Percentiles rank a stretch among this genome's conserved stretches.
phyloP scores from a whole-genome alignment of 306 rosid species.

The Delonix regia region DNA sequence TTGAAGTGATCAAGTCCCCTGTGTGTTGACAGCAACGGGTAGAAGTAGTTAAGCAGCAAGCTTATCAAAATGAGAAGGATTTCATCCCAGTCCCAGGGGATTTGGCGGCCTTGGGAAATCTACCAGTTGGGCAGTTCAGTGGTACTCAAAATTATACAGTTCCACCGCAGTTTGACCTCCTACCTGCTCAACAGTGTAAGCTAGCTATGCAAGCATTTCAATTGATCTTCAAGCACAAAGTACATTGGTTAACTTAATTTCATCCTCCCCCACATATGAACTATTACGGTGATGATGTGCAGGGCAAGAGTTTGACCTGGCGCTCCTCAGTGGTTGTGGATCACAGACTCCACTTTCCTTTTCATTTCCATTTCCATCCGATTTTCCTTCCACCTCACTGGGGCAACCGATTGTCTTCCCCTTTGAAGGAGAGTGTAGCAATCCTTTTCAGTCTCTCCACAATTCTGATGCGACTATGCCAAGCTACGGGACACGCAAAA shows the following conservation, averaged over 20 bases:
- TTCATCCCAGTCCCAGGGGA: not conserved
- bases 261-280: too few relatives aligned
- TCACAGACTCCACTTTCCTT: not conserved
- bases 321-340: not conserved
- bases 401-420: not conserved
- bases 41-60: not conserved
- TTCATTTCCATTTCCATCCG: not conserved
- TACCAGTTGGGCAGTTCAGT: not conserved
- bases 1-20: not conserved
- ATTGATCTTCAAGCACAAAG: not conserved
- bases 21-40: not conserved
- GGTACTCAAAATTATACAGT: not conserved
- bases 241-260: not conserved
- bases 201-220: not conserved
- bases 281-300: too few relatives aligned
- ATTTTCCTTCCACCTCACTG: not conserved
- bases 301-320: not conserved
- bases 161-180: not conserved
- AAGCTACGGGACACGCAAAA: conserved; percentile 11
- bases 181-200: not conserved
- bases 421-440: not conserved
- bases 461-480: not conserved
- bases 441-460: not conserved
- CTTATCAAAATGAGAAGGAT: not conserved
- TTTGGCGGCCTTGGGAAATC: not conserved